Base-by-base conservation (phyloP, 352 stramenopile species). In the Pythium vanterpoolii region DNA sequence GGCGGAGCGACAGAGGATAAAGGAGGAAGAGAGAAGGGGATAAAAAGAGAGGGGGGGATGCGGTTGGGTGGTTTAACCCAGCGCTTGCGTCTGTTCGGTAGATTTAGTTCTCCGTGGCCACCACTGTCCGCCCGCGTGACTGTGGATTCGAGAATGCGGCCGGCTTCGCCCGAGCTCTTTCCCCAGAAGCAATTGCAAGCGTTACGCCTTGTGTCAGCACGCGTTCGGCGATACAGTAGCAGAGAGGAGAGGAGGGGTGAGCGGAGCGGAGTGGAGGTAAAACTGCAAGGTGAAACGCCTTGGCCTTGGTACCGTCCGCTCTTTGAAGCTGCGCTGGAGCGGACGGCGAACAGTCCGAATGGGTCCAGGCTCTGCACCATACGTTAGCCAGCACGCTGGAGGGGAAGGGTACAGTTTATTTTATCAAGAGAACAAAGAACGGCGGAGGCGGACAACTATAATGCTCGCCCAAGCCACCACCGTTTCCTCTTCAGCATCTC, bases 251-350 rank as follows among this genome's bases (percentile, higher is more conserved):
- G 45, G 18, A 38, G 18, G 14, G 5, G 26, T 11, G 26, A 40
- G 28, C 16, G 28, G n/a, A 34, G 30, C 27, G 33, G 28, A 56
- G 19, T 45, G 14, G 5, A 38, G 45, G 27, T 38, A 26, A 38
- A 34, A 16, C 4, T 13, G 1, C 10, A 7, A 48, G 21, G 19
- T 18, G 47, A 30, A 54, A 54, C 26, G 16, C n/a, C 10, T 40
- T 40, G n/a, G 10, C 34, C 34, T 40, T 40, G 31, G 31, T 42
- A 16, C 18, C 10, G 1, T 26, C 36, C 13, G 4, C 36, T 39
- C 36, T 58, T 49, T 47, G 50, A 56, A 56, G 49, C 49, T 56
- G 24, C 43, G 49, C n/a, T n/a, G n/a, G 49, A 27, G 49, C 23
- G 33, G 49, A 47, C 48, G 48, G 38, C 38, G 36, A 27, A 56